Evolutionary conservation across 306 rosid genomes (phyloP).

Genomic region (Astragalus glycyphyllos): DNA sequence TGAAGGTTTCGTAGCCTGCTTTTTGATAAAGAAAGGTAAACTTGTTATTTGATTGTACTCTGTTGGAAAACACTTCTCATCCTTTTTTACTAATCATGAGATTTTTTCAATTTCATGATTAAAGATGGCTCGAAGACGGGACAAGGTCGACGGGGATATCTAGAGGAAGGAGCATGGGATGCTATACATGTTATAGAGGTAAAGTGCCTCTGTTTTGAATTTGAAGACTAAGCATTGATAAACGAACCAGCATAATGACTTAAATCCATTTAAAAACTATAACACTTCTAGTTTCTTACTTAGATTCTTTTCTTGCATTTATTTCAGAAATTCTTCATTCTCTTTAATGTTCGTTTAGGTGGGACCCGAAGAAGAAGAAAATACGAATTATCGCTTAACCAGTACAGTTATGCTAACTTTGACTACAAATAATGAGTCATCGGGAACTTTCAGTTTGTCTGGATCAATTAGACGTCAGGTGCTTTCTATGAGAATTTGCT

Average conservation of each 20-base stretch:
- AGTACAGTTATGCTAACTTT: conserved; percentile 94
- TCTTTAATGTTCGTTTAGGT: conserved; percentile 55
- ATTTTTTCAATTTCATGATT: conserved; percentile 49
- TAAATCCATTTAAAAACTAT: conserved; percentile 21
- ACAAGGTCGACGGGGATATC: conserved; percentile 90
- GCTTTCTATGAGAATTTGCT: conserved; percentile 42
- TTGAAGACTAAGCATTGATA: conserved; percentile 18
- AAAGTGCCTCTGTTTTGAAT: conserved; percentile 32
- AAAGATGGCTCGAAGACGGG: conserved; percentile 96
- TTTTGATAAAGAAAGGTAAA: conserved; percentile 90
- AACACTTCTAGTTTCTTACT: conserved; percentile 7
- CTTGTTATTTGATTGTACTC: conserved; percentile 30
- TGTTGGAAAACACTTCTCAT: conserved; percentile 30
- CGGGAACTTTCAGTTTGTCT: conserved; percentile 90
- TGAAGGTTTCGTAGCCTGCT: conserved; percentile 89
- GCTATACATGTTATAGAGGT: conserved; percentile 99
- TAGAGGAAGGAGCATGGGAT: conserved; percentile 99
- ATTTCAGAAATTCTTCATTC: conserved; percentile 10
- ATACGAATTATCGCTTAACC: conserved; percentile 76
- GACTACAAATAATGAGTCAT: conserved; percentile 80
- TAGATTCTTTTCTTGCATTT: neutral
- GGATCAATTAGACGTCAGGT: conserved; percentile 96
- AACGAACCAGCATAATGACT: conserved; percentile 13
- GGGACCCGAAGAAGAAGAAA: conserved; percentile 90
- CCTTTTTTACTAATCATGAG: conserved; percentile 41